Evolutionary conservation across 1,284 basidiomycete genomes (phyloP), one percentile per base, ranked within the genome.

Genomic region (Puccinia polysora): DNA sequence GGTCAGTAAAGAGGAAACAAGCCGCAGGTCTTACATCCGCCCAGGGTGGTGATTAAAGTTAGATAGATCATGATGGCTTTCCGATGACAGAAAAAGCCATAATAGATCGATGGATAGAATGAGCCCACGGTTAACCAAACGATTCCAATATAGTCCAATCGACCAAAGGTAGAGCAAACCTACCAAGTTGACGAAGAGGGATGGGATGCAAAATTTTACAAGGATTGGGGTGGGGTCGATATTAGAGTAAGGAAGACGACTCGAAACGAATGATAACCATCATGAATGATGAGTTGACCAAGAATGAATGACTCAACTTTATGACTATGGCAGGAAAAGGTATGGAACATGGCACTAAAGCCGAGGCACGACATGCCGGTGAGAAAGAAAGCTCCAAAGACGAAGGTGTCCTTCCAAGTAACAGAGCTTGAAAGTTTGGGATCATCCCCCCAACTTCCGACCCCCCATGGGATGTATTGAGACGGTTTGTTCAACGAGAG

Each of bases 281-380:
- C n/a, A n/a, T 18, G 40, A 7, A 43, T 43, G 40, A 18, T 6
- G 32, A 32, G 12, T 45, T 10, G 38, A 38, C 10, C 25, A 70
- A 34, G 45, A 78, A 75, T 70, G 25, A n/a, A 50, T 20, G 69
- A 28, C 75, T 81, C 68, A 75, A 90, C 87, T 78, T 82, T 79
- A 78, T 84, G 78, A 5, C 89, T 90, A 80, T 91, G 90, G 75
- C 88, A 90, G 28, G 83, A 84, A 38, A 86, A 84, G 1, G 86
- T 87, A 79, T 96, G 92, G 78, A 86, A 94, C 73, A 86, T 83
- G 8, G 89, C 86, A 75, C 89, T 90, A 53, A 87, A 84, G 28
- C 83, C 82, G 59, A 95, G 83, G 80, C 91, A 95, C 47, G 87
- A 83, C 36, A 88, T 81, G 0, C 89, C 89, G 50, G 87, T 86